These are phyloP conservation scores for Candida andamanensis DNA, from an alignment of 805 yeast genomes.

Conservation along the genomic window DNA sequence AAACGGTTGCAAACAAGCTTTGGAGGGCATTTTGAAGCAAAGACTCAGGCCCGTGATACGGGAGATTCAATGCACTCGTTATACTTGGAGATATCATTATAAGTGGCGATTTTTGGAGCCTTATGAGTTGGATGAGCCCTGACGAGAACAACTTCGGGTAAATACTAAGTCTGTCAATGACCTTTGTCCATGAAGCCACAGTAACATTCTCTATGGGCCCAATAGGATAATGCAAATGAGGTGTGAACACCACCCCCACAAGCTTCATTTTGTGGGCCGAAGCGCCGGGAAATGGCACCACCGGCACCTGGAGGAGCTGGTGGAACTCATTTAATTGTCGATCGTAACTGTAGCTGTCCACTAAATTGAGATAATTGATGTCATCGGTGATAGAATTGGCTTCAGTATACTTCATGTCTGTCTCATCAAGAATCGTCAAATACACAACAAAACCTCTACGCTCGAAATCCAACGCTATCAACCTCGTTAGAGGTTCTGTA, in stretches of 20 bases:
- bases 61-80: slow-evolving; percentile 47
- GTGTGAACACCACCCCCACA: slow-evolving; percentile 64
- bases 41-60: slow-evolving; percentile 62
- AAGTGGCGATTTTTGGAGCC: slow-evolving; percentile 46
- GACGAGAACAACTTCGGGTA: slow-evolving; percentile 49
- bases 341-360: slow-evolving; percentile 41
- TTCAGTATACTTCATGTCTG: slow-evolving; percentile 48
- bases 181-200: slow-evolving; percentile 46
- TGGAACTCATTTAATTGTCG: slow-evolving; percentile 47
- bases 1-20: slow-evolving; percentile 27
- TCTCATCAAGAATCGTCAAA: slow-evolving; percentile 62
- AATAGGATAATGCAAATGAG: slow-evolving; percentile 61
- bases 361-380: slow-evolving; percentile 58
- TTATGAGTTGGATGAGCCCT: slow-evolving; percentile 51
- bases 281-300: slow-evolving; percentile 55
- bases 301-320: slow-evolving; percentile 46
- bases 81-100: slow-evolving; percentile 53
- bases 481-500: slow-evolving; percentile 63
- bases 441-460: slow-evolving; percentile 78
- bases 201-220: slow-evolving; percentile 63
- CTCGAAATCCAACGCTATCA: slow-evolving; percentile 69
- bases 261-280: slow-evolving; percentile 51
- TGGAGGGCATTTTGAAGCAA: slow-evolving; percentile 44
- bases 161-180: slow-evolving; percentile 42
- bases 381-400: slow-evolving; percentile 60